Evolutionary conservation across 352 stramenopile species (phyloP), one percentile per base, ranked within the genome.

Genomic region (Pythium sp.): DNA sequence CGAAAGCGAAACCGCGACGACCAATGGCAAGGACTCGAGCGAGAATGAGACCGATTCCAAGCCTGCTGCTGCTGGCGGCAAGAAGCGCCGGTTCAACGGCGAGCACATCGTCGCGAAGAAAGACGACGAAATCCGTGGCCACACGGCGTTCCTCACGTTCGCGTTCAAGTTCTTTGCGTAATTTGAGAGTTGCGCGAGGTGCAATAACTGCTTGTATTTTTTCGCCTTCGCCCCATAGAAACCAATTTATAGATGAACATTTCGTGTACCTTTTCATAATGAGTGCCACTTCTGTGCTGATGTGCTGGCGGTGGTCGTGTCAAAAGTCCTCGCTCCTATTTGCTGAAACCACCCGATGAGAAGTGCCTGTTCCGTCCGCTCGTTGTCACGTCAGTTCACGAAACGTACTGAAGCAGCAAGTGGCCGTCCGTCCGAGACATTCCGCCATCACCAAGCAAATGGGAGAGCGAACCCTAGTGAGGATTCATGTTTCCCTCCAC

Each of bases 141-240:
- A 95, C 77, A 95, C 88, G 36, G 88, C 88, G 24, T 95, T 94
- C 66, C 74, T 95, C 26, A 95, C 88, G 57, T 95, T 95, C 63
- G 87, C 87, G 38, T 89, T 77, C 71, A 95, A 93, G 77, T 93
- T 95, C 65, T 91, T 90, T 47, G 77, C 74, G 32, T 89, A 62
- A 76, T 4, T 47, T 22, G 43, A 49, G 1, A 18, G 26, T 12
- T 36, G 43, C 36, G 36, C 11, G 36, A 28, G 22, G 9, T 58
- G 51, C 5, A 26, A 26, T 5, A 12, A 8, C 11, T 36, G 7
- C 12, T 28, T 22, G 18, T 20, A 4, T 20, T 15, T 30, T 58
- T 18, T 3, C 11, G 6, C 20, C n/a, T 38, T 18, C 15, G 5
- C 34, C 12, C 22, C 24, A 67, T 66, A 66, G 61, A 66, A 30